Percentiles rank a stretch among this genome's conserved stretches.
Evolutionary conservation across 305 asterid species (phyloP).

Genomic region (Plantago coronopus): DNA sequence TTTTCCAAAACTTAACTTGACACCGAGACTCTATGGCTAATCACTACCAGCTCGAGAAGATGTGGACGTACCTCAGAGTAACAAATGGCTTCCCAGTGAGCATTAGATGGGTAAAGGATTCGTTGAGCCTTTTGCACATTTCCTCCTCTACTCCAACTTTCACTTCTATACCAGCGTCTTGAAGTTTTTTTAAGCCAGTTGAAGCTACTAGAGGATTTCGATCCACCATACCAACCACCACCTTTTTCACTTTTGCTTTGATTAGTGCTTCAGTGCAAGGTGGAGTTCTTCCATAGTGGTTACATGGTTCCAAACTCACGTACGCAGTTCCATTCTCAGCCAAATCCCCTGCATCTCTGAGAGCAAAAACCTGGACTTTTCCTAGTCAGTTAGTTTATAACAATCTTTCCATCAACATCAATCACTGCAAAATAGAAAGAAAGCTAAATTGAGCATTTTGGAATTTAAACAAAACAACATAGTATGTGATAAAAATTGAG

Average conservation of each 20-base stretch:
- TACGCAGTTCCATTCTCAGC: constrained; percentile 85
- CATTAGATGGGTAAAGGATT: constrained; percentile 76
- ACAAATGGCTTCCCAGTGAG: constrained; percentile 72
- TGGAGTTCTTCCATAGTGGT: constrained; percentile 95
- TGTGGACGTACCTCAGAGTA: constrained; percentile 56
- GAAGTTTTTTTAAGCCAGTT: constrained; percentile 61
- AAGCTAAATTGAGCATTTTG: constrained; percentile 1
- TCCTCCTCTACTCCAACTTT: constrained; percentile 80
- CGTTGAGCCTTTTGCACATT: constrained; percentile 69
- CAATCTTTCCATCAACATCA: constrained; percentile 14
- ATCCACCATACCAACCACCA: constrained; percentile 93
- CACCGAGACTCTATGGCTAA: not conserved
- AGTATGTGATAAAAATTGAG: not conserved
- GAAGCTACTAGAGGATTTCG: constrained; percentile 91
- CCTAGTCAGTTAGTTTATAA: constrained; percentile 10
- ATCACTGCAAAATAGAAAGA: not conserved
- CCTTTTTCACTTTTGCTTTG: constrained; percentile 69
- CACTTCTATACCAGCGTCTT: constrained; percentile 78
- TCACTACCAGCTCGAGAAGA: not conserved
- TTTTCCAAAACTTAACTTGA: too few relatives aligned
- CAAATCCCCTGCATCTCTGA: constrained; percentile 80
- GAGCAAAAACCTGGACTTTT: constrained; percentile 69
- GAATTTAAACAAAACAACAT: not conserved
- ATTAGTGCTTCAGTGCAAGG: constrained; percentile 93
- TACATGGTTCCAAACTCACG: constrained; percentile 93